Conservation (phyloP, 805 yeast species). For the Candida rishiriensis region DNA sequence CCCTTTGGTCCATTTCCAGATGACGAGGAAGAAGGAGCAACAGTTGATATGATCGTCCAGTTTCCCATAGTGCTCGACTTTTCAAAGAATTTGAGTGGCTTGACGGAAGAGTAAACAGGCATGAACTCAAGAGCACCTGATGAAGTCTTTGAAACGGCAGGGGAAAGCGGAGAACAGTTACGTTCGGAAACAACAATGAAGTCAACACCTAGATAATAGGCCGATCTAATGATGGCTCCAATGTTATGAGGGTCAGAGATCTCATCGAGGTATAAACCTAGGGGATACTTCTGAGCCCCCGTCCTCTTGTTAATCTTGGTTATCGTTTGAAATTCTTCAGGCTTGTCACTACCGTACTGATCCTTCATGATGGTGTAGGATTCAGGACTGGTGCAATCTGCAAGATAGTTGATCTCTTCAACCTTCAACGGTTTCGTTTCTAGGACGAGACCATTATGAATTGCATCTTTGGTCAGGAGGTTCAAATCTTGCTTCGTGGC, state of each 20-base stretch:
- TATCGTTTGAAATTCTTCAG: constrained; percentile 7
- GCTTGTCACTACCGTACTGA: constrained; percentile 20
- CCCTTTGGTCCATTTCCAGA: background rate
- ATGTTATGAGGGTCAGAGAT: constrained; percentile 83
- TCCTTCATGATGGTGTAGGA: constrained; percentile 17
- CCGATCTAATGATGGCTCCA: constrained; percentile 79
- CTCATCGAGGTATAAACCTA: constrained; percentile 75
- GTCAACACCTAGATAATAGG: constrained; percentile 79
- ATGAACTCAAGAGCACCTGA: constrained; percentile 81
- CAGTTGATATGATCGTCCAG: constrained; percentile 71
- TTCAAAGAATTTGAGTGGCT: constrained; percentile 61
- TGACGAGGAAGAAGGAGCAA: constrained; percentile 29
- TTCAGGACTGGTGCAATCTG: constrained; percentile 8
- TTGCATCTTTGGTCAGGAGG: constrained; percentile 56
- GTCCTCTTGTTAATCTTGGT: background rate
- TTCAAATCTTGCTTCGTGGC: constrained; percentile 51
- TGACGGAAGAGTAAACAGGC: constrained; percentile 52
- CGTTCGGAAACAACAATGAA: constrained; percentile 64
- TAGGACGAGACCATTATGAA: constrained; percentile 76
- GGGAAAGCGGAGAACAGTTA: constrained; percentile 71
- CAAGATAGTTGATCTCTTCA: constrained; percentile 25
- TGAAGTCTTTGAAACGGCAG: constrained; percentile 74
- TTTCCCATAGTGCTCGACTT: constrained; percentile 45
- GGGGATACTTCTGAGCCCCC: constrained; percentile 39
- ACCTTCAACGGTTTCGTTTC: constrained; percentile 54